A percentile compares a stretch with the other conserved stretches of the same genome.
These are phyloP conservation scores for Entomortierella parvispora DNA, from an alignment of 192 early-diverging fungal species.

Conservation along the genomic window DNA sequence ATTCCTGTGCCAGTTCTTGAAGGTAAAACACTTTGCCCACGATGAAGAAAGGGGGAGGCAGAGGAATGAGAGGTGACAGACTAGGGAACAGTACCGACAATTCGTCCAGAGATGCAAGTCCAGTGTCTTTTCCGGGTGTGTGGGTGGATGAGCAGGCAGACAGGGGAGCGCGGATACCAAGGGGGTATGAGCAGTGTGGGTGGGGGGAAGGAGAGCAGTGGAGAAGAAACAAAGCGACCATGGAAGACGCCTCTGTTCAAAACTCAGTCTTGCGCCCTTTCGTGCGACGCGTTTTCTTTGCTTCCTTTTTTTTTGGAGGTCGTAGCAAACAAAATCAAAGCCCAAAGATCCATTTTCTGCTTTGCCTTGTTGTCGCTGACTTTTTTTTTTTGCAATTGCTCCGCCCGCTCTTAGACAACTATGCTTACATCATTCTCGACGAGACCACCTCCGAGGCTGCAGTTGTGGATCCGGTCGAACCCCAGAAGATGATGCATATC, in stretches of 20 bases:
- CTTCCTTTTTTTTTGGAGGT: not conserved
- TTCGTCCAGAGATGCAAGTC: too few species aligned
- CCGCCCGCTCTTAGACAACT: conserved; percentile 70
- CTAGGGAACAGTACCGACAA: too few species aligned
- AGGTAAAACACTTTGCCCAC: conserved; percentile 12
- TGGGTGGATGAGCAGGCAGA: too few species aligned
- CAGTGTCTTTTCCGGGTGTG: too few species aligned
- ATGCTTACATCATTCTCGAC: conserved; percentile 86
- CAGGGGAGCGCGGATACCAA: too few species aligned
- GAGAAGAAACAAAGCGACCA: not conserved
- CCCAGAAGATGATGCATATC: conserved; percentile 72
- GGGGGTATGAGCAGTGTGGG: too few species aligned
- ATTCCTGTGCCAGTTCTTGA: conserved; percentile 73
- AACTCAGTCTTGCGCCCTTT: not conserved
- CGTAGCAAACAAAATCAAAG: not conserved
- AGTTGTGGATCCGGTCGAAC: conserved; percentile 88
- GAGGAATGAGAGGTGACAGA: too few species aligned
- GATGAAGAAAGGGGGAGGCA: too few species aligned
- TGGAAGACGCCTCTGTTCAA: not conserved
- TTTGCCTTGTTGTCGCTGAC: too few species aligned
- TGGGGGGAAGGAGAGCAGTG: too few species aligned
- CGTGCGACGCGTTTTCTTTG: not conserved
- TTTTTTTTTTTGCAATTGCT: not conserved
- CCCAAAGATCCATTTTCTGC: not conserved
- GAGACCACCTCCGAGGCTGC: conserved; percentile 71